phyloP scores from a whole-genome alignment of 1,284 basidiomycete species.

The Fistulinella staudtii region DNA sequence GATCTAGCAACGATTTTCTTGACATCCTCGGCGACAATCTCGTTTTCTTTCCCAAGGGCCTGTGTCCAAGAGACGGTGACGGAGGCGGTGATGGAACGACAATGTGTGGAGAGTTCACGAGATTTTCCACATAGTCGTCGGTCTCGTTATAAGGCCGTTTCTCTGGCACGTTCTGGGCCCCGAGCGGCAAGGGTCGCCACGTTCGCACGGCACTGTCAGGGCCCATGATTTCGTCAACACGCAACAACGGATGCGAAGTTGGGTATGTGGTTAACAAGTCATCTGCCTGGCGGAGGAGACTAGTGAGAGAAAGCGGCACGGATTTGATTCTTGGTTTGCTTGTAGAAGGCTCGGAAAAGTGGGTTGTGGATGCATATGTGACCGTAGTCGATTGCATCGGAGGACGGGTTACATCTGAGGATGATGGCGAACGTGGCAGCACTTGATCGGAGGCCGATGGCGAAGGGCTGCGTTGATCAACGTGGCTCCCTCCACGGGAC shows the following conservation, averaged over 20 bases:
- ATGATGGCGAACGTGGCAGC: constrained; percentile 2
- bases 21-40: constrained; percentile 11
- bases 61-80: constrained; percentile 13
- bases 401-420: background rate
- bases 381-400: background rate
- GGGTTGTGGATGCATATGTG: constrained; percentile 29
- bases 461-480: constrained; percentile 5
- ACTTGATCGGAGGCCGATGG: background rate
- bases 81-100: constrained; percentile 44
- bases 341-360: background rate
- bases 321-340: constrained; percentile 18
- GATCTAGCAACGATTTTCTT: constrained; percentile 27
- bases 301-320: constrained; percentile 36
- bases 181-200: constrained; percentile 20
- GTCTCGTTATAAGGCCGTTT: constrained; percentile 14
- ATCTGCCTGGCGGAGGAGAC: constrained; percentile 44
- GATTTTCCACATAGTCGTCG: constrained; percentile 59
- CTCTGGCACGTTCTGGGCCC: constrained; percentile 5
- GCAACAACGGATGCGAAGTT: constrained; percentile 43
- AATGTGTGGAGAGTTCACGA: constrained; percentile 55
- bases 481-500: background rate
- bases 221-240: constrained; percentile 63
- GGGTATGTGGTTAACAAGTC: constrained; percentile 42
- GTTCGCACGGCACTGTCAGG: constrained; percentile 52
- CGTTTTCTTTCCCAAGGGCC: constrained; percentile 14